phyloP scores from a whole-genome alignment of 1,284 basidiomycete species.

The Anthracocystis walkeri region DNA sequence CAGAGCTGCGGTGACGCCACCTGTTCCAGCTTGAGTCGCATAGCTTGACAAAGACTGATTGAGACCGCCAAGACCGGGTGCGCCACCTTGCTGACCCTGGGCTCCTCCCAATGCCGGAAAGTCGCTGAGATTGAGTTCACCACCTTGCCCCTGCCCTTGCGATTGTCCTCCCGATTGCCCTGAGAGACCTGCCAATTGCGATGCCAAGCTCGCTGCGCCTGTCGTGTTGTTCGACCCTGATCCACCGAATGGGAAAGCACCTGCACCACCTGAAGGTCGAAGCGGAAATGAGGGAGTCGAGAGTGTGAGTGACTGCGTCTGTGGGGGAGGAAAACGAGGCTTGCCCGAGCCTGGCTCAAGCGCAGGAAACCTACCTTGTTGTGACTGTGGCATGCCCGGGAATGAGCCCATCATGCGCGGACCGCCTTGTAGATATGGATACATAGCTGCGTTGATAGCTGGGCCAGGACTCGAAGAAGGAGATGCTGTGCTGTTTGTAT shows the following conservation, averaged over 20 bases:
- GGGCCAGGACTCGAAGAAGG: slow-evolving; percentile 33
- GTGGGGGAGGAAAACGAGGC: background rate
- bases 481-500: slow-evolving; percentile 29
- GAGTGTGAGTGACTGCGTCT: slow-evolving; percentile 4
- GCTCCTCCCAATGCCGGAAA: slow-evolving; percentile 58
- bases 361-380: slow-evolving; percentile 34
- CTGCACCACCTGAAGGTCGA: slow-evolving; percentile 28
- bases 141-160: slow-evolving; percentile 51
- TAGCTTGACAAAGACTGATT: slow-evolving; percentile 53
- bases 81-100: slow-evolving; percentile 49
- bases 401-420: slow-evolving; percentile 56
- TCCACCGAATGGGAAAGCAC: slow-evolving; percentile 54
- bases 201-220: slow-evolving; percentile 48
- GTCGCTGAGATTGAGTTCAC: slow-evolving; percentile 56
- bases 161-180: slow-evolving; percentile 43
- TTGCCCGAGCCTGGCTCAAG: background rate
- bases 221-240: slow-evolving; percentile 52
- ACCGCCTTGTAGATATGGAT: slow-evolving; percentile 55
- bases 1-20: slow-evolving; percentile 35
- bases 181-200: slow-evolving; percentile 41
- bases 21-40: slow-evolving; percentile 60
- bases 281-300: background rate
- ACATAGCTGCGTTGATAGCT: slow-evolving; percentile 39
- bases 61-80: slow-evolving; percentile 37
- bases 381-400: slow-evolving; percentile 52